Evolutionary conservation across 805 yeast genomes (phyloP).

Genomic region (Suhomyces sp.): DNA sequence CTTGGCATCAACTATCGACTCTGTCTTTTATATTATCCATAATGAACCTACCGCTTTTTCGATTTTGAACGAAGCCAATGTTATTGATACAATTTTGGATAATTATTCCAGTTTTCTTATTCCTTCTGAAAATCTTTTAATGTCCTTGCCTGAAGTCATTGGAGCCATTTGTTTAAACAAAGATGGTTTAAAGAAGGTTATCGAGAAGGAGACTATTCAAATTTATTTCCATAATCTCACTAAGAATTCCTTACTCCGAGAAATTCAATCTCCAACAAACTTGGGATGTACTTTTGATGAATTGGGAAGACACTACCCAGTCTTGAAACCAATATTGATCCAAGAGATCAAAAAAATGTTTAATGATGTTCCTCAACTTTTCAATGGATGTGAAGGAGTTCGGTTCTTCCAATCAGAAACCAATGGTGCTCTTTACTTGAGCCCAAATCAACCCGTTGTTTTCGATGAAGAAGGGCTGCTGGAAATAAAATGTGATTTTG

Average conservation of each 20-base stretch:
- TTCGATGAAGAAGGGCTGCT: conserved; percentile 41
- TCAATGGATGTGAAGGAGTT: conserved; percentile 27
- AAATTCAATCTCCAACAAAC: conserved; percentile 47
- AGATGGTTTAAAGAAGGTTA: conserved; percentile 64
- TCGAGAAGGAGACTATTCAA: conserved; percentile 36
- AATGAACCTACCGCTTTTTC: conserved; percentile 89
- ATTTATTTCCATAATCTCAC: conserved; percentile 52
- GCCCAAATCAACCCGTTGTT: conserved; percentile 39
- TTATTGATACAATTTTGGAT: conserved; percentile 62
- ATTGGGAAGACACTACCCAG: conserved; percentile 79
- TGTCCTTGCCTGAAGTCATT: conserved; percentile 67
- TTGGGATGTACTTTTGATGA: conserved; percentile 76
- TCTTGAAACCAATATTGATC: conserved; percentile 58
- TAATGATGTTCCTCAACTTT: conserved; percentile 28
- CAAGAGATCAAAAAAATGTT: conserved; percentile 48
- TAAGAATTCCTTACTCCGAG: conserved; percentile 49
- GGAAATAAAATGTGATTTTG: conserved; percentile 38
- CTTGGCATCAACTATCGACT: conserved; percentile 58
- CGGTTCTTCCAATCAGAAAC: conserved; percentile 43
- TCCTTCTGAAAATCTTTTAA: conserved; percentile 56
- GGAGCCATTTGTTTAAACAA: conserved; percentile 81
- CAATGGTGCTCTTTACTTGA: conserved; percentile 38
- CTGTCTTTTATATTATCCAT: conserved; percentile 71
- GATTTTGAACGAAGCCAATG: conserved; percentile 73
- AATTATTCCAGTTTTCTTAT: conserved; percentile 56